A percentile compares a stretch with the other conserved stretches of the same genome.
Evolutionary conservation across 768 basidiomycete genomes (phyloP).

Genomic region (Mycena olivaceomarginata): DNA sequence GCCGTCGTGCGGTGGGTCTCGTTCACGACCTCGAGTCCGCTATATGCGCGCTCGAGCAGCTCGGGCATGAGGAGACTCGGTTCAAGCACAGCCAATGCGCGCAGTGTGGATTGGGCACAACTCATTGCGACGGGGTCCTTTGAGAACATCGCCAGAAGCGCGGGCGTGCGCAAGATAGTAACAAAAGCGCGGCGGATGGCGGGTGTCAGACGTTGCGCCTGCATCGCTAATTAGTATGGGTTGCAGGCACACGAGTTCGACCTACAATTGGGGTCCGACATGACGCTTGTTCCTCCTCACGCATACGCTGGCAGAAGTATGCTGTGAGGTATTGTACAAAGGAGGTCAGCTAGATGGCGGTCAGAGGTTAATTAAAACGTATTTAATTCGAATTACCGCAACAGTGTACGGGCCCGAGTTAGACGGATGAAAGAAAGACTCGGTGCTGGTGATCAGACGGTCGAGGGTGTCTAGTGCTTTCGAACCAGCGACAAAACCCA

Average conservation of each 20-base stretch:
- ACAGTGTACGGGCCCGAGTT: conserved; percentile 92
- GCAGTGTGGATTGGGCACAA: conserved; percentile 88
- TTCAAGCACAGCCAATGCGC: conserved; percentile 86
- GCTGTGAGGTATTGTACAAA: conserved; percentile 84
- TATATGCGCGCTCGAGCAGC: conserved; percentile 92
- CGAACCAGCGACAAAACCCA: conserved; percentile 86
- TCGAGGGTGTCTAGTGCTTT: conserved; percentile 92
- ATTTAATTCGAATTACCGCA: conserved; percentile 61
- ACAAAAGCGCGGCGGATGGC: conserved; percentile 91
- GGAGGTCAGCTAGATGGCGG: conserved; percentile 69
- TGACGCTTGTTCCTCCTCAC: conserved; percentile 83
- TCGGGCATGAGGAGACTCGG: conserved; percentile 93
- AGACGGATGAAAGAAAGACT: conserved; percentile 96
- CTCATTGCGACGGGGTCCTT: conserved; percentile 89
- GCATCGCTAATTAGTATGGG: conserved; percentile 22
- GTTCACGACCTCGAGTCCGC: conserved; percentile 94
- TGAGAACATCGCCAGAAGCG: conserved; percentile 93
- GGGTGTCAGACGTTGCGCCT: conserved; percentile 88
- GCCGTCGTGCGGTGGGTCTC: conserved; percentile 97
- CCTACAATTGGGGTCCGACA: conserved; percentile 89
- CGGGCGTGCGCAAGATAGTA: conserved; percentile 86
- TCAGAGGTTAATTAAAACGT: conserved; percentile 32
- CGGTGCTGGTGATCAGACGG: conserved; percentile 92
- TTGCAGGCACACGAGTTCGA: conserved; percentile 15
- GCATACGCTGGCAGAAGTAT: conserved; percentile 88